These are phyloP conservation scores for Puccinia sorghi DNA, from an alignment of 1,284 basidiomycete species.

Conservation along the genomic window DNA sequence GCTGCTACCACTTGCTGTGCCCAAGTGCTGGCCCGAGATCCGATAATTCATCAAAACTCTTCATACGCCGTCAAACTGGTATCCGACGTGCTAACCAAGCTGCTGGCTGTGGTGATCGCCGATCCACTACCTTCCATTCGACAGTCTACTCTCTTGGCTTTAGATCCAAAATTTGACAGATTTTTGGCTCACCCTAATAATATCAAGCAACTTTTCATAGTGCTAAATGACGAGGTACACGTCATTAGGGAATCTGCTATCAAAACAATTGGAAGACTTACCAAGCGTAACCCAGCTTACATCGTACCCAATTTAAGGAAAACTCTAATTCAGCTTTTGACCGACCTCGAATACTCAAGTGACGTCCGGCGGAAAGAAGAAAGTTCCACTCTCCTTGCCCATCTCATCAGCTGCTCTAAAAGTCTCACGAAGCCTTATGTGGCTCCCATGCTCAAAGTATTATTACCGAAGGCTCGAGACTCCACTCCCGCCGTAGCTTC, in stretches of 20 bases:
- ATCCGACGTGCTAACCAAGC: conserved; percentile 94
- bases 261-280: conserved; percentile 85
- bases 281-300: conserved; percentile 95
- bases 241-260: conserved; percentile 90
- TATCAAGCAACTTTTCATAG: conserved; percentile 93
- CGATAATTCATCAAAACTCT: conserved; percentile 93
- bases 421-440: conserved; percentile 95
- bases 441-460: conserved; percentile 88
- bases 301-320: conserved; percentile 98
- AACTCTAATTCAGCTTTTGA: conserved; percentile 91
- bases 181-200: conserved; percentile 99
- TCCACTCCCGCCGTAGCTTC: conserved; percentile 83
- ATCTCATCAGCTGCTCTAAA: conserved; percentile 85
- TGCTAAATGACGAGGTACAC: conserved; percentile 95
- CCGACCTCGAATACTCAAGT: conserved; percentile 94
- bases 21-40: conserved; percentile 86
- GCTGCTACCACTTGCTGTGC: conserved; percentile 93
- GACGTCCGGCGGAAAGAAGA: conserved; percentile 81
- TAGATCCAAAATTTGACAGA: conserved; percentile 94
- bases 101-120: conserved; percentile 93
- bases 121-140: conserved; percentile 91
- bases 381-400: conserved; percentile 80
- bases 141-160: conserved; percentile 79
- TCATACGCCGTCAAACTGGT: conserved; percentile 97
- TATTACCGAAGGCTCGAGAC: conserved; percentile 85